Conservation (phyloP, 768 basidiomycete species). For the Baorangia bicolor region DNA sequence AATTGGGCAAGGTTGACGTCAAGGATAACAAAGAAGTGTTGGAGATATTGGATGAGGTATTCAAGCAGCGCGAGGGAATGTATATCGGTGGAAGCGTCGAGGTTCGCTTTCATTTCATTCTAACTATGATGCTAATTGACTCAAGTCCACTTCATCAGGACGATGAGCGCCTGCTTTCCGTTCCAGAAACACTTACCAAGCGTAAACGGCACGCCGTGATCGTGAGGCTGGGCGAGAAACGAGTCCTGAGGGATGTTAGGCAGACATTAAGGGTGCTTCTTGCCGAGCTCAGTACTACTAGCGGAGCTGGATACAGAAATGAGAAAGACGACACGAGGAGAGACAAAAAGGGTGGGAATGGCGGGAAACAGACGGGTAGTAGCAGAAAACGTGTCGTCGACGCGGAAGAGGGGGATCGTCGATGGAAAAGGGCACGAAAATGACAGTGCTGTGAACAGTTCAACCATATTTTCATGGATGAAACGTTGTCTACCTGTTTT, state of each 20-base stretch:
- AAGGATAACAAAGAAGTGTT: slow-evolving; percentile 34
- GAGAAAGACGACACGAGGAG: slow-evolving; percentile 1
- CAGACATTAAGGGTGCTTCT: slow-evolving; percentile 9
- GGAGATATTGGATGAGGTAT: slow-evolving; percentile 45
- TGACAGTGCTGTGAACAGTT: neutral
- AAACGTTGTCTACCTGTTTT: neutral
- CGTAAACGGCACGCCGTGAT: slow-evolving; percentile 63
- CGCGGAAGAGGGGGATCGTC: slow-evolving; percentile 3
- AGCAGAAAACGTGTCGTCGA: slow-evolving; percentile 18
- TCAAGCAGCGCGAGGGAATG: slow-evolving; percentile 51
- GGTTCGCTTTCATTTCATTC: slow-evolving; percentile 26
- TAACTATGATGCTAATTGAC: no score
- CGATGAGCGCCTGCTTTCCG: slow-evolving; percentile 43
- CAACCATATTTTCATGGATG: neutral
- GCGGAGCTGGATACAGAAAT: neutral
- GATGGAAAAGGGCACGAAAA: slow-evolving; percentile 22
- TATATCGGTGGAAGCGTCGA: slow-evolving; percentile 38
- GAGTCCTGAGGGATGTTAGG: slow-evolving; percentile 46
- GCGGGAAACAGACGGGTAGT: neutral
- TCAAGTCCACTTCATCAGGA: slow-evolving; percentile 47
- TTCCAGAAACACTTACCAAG: slow-evolving; percentile 28
- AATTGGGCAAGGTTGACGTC: slow-evolving; percentile 19
- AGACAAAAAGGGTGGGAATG: neutral
- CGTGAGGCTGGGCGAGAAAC: slow-evolving; percentile 80
- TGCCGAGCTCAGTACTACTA: neutral